phyloP scores from a whole-genome alignment of 2,329 filamentous ascomycete species.

The Calonectria leucothoes region DNA sequence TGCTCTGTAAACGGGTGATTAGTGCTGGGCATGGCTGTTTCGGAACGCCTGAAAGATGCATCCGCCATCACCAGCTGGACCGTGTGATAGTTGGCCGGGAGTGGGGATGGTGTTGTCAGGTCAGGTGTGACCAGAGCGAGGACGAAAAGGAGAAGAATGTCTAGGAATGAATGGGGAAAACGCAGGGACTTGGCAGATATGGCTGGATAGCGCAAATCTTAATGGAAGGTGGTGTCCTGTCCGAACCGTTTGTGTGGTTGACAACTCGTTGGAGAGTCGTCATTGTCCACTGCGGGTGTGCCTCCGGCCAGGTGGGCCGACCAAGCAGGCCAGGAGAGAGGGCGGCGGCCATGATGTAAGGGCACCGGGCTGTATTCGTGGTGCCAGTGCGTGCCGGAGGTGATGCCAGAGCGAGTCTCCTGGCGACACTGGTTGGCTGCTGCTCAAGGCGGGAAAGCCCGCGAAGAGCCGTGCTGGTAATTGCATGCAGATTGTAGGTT shows the following conservation, averaged over 20 bases:
- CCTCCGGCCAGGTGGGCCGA: not conserved
- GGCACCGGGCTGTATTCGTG: not conserved
- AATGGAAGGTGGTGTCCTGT: not conserved
- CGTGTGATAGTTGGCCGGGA: not conserved
- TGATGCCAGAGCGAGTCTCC: not conserved
- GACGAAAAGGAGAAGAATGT: not conserved
- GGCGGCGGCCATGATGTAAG: not conserved
- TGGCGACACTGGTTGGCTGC: not conserved
- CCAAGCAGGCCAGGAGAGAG: not conserved
- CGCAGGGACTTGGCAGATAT: not conserved
- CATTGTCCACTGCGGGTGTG: not conserved
- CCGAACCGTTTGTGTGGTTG: not conserved
- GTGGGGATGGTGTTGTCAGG: not conserved
- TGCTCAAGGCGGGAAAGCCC: slow-evolving; percentile 1
- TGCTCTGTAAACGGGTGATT: not conserved
- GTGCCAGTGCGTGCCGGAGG: not conserved
- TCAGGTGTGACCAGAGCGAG: not conserved
- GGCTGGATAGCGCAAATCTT: slow-evolving; percentile 1
- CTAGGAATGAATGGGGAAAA: not conserved
- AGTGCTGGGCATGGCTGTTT: not conserved
- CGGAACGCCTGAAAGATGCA: not conserved
- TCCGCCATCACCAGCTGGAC: not conserved
- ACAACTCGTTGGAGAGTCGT: not conserved
- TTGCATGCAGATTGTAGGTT: not conserved
- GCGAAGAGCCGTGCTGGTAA: not conserved